A percentile compares a stretch with the other conserved stretches of the same genome.
phyloP scores from a whole-genome alignment of 768 basidiomycete species.

The Boletus vinaceobasis region DNA sequence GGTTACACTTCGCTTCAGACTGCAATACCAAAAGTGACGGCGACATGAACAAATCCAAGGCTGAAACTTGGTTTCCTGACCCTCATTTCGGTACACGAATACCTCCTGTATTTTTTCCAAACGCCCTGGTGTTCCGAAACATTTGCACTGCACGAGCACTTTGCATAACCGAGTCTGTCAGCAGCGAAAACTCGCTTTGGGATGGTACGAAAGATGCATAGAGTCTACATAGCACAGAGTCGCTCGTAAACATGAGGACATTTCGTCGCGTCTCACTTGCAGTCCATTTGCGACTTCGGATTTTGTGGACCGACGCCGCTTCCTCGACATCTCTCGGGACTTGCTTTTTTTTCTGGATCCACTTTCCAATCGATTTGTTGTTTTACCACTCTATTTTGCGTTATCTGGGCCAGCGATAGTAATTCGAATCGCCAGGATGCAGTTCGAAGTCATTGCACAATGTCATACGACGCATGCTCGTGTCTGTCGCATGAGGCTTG shows the following conservation, averaged over 20 bases:
- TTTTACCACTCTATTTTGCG: neutral
- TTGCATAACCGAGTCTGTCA: no score
- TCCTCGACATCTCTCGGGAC: neutral
- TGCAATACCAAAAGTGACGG: no score
- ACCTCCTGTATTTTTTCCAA: neutral
- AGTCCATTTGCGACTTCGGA: no score
- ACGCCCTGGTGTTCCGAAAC: neutral
- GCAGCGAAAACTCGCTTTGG: no score
- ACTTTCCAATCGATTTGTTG: no score
- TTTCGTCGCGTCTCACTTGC: neutral
- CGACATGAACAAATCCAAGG: neutral
- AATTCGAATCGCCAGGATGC: conserved; percentile 41
- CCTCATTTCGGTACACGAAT: neutral
- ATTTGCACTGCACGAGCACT: neutral
- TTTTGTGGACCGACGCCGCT: neutral
- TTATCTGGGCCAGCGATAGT: neutral
- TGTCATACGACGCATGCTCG: conserved; percentile 81
- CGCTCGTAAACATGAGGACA: neutral
- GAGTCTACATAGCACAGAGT: no score
- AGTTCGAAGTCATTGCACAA: conserved; percentile 79
- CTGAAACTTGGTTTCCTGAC: neutral
- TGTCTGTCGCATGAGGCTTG: conserved; percentile 79
- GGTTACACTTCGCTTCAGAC: no score
- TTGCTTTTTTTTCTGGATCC: neutral
- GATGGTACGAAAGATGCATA: neutral